phyloP scores from a whole-genome alignment of 352 stramenopile species.

The Globisporangium lucens region DNA sequence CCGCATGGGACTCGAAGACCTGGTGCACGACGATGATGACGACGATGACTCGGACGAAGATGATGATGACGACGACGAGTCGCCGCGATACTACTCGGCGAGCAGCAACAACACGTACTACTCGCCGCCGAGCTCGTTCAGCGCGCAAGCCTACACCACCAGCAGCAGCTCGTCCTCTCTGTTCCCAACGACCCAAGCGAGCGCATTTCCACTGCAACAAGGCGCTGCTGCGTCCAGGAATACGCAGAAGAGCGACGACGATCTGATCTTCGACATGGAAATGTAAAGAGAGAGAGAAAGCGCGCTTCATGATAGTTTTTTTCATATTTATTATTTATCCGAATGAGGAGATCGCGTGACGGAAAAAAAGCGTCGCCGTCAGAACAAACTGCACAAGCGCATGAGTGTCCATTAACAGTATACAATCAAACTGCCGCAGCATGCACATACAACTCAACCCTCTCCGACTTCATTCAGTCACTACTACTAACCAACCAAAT shows the following conservation, averaged over 20 bases:
- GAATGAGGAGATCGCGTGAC: not conserved
- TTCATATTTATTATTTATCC: conserved; percentile 12
- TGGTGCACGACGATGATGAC: conserved; percentile 11
- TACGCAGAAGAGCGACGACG: conserved; percentile 11
- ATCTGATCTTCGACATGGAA: conserved; percentile 26
- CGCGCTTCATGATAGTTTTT: not conserved
- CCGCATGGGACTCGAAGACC: conserved; percentile 18
- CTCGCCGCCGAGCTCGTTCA: conserved; percentile 12
- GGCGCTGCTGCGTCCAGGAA: not conserved
- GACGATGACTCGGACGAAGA: conserved; percentile 16
- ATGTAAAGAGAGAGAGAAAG: conserved; percentile 10
- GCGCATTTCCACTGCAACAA: not conserved
- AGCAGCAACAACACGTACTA: conserved; percentile 22
- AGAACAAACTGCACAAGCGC: not conserved
- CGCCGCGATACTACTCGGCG: conserved; percentile 18
- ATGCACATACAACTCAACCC: not conserved
- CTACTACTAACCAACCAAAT: not conserved
- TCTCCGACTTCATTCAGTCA: not conserved
- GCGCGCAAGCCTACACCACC: not conserved
- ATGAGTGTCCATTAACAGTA: not conserved
- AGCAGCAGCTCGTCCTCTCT: not conserved
- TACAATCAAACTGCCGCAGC: not conserved
- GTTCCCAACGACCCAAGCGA: not conserved
- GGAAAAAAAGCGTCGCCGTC: not conserved
- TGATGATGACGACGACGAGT: conserved; percentile 9